A percentile compares a stretch with the other conserved stretches of the same genome.
These are phyloP conservation scores for Populus trichocarpa DNA, from an alignment of 441 rosid species.

Conservation along the genomic window DNA sequence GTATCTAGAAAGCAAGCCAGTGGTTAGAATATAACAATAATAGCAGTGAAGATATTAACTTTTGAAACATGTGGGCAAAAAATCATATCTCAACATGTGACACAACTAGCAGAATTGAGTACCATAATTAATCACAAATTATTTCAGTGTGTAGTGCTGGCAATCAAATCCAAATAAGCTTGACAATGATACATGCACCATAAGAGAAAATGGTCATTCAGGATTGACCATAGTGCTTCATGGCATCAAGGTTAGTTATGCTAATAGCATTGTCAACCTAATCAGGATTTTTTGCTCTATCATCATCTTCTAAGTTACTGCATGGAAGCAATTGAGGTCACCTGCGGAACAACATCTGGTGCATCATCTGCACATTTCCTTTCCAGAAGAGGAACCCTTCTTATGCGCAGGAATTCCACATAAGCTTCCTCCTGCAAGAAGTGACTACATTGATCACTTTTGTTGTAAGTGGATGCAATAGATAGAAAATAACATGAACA, in stretches of 20 bases:
- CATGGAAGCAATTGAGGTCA: conserved; percentile 22
- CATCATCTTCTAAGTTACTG: neutral
- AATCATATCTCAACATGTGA: neutral
- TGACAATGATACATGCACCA: neutral
- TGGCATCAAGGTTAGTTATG: too few relatives aligned
- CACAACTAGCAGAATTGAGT: neutral
- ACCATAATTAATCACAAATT: neutral
- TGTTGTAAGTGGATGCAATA: neutral
- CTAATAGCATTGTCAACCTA: neutral
- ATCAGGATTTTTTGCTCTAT: neutral
- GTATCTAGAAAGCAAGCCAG: conserved; percentile 1
- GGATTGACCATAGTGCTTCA: too few relatives aligned
- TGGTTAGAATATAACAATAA: neutral
- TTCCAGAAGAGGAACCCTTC: conserved; percentile 70
- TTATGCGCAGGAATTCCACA: conserved; percentile 67
- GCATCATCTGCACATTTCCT: conserved; percentile 45
- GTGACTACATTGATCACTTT: conserved; percentile 6
- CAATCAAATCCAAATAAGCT: neutral
- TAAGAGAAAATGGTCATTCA: neutral
- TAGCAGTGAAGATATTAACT: neutral
- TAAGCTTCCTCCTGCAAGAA: conserved; percentile 79
- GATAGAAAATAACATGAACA: neutral
- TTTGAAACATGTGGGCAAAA: neutral
- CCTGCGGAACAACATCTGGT: conserved; percentile 64
- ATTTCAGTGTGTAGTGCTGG: neutral